phyloP scores from a whole-genome alignment of 495 filamentous ascomycete species.

The Haplographium delicatum region DNA sequence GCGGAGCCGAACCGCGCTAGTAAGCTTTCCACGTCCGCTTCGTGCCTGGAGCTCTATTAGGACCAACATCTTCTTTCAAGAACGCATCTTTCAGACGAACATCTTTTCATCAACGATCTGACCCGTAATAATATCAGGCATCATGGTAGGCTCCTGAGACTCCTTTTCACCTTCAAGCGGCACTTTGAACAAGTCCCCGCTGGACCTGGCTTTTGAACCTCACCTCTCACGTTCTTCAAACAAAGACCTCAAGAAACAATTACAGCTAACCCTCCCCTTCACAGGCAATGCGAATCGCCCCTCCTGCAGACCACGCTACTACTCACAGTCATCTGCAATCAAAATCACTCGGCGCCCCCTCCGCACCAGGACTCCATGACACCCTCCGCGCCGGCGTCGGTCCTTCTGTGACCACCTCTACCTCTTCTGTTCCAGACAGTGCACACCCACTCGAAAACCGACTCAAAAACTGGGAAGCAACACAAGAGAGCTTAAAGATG shows the following conservation, averaged over 20 bases:
- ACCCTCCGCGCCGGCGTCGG: constrained; percentile 78
- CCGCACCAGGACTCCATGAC: constrained; percentile 87
- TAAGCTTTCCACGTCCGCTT: constrained; percentile 6
- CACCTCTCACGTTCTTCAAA: not conserved
- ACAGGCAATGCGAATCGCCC: constrained; percentile 86
- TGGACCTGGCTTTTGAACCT: not conserved
- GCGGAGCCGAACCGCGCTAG: constrained; percentile 9
- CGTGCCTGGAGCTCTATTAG: not conserved
- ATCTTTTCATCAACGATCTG: constrained; percentile 1
- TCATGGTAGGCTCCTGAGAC: constrained; percentile 39
- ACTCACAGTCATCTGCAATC: constrained; percentile 53
- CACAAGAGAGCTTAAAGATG: constrained; percentile 85
- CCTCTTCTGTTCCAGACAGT: constrained; percentile 42
- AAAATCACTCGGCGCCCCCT: constrained; percentile 64
- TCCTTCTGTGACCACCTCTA: constrained; percentile 33
- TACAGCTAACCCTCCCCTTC: constrained; percentile 14
- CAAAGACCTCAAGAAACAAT: too few relatives aligned
- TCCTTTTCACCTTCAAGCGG: not conserved
- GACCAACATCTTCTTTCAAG: not conserved
- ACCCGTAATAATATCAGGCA: constrained; percentile 22
- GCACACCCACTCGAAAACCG: constrained; percentile 89
- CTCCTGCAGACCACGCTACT: constrained; percentile 52
- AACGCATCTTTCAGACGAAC: not conserved
- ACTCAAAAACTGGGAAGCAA: constrained; percentile 74
- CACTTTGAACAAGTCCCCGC: not conserved